These are phyloP conservation scores for Blastobotrys illinoisensis DNA, from an alignment of 1,139 yeast species.

Conservation along the genomic window DNA sequence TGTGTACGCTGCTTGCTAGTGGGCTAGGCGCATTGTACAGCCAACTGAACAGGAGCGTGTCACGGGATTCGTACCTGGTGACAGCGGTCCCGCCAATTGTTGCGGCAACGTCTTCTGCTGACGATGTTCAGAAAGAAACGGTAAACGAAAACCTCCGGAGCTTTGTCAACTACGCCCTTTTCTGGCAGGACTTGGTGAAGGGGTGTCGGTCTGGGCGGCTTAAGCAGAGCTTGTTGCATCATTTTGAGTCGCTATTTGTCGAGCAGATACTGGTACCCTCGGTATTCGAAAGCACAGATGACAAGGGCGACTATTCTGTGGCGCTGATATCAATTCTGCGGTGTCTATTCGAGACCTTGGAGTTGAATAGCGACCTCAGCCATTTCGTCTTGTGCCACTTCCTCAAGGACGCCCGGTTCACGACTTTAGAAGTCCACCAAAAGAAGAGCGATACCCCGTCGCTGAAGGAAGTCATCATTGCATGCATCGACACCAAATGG, in stretches of 20 bases:
- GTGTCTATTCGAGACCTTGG: conserved; percentile 23
- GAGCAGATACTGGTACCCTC: conserved; percentile 29
- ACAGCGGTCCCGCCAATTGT: conserved; percentile 12
- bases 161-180: conserved; percentile 26
- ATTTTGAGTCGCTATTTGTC: conserved; percentile 28
- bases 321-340: conserved; percentile 16
- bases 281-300: conserved; percentile 23
- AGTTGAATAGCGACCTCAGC: conserved; percentile 24
- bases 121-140: neutral
- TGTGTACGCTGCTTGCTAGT: conserved; percentile 30
- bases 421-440: neutral
- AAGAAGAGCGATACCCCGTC: conserved; percentile 17
- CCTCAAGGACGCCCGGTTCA: conserved; percentile 13
- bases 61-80: conserved; percentile 3
- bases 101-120: conserved; percentile 1
- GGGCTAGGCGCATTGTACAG: conserved; percentile 32
- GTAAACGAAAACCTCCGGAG: conserved; percentile 11
- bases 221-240: conserved; percentile 19
- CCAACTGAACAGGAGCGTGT: conserved; percentile 18
- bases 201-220: conserved; percentile 20
- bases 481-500: conserved; percentile 17
- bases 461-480: conserved; percentile 20
- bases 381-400: conserved; percentile 24
- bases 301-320: conserved; percentile 17
- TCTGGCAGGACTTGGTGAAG: conserved; percentile 31